A percentile compares a stretch with the other conserved stretches of the same genome.
These are phyloP conservation scores for Penicillium diatomitis DNA, from an alignment of 495 filamentous ascomycete genomes.

Conservation along the genomic window DNA sequence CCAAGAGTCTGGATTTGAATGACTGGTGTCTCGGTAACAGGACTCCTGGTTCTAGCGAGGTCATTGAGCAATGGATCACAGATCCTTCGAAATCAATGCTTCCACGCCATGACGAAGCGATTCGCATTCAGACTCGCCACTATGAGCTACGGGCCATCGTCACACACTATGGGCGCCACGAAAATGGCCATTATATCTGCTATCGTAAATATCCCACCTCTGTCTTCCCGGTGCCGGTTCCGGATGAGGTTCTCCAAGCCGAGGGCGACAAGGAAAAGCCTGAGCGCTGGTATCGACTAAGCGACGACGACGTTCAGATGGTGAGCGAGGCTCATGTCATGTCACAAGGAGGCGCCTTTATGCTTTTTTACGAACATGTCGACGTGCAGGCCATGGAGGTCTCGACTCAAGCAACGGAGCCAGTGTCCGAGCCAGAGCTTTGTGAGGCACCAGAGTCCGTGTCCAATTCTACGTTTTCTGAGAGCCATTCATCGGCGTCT, in stretches of 20 bases:
- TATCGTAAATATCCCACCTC: conserved; percentile 58
- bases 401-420: neutral
- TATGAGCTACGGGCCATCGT: conserved; percentile 82
- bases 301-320: conserved; percentile 70
- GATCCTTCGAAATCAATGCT: conserved; percentile 64
- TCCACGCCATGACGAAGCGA: conserved; percentile 31
- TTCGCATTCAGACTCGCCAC: conserved; percentile 34
- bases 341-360: conserved; percentile 77
- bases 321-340: conserved; percentile 68
- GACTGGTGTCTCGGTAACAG: conserved; percentile 65
- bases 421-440: neutral
- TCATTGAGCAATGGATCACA: conserved; percentile 54
- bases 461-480: conserved; percentile 16
- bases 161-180: conserved; percentile 82
- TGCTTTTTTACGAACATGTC: conserved; percentile 83
- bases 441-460: conserved; percentile 14
- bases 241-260: conserved; percentile 27
- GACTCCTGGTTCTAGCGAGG: conserved; percentile 17
- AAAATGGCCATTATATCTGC: conserved; percentile 93
- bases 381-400: conserved; percentile 2
- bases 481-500: conserved; percentile 2
- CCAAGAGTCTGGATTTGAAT: conserved; percentile 59
- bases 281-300: conserved; percentile 71
- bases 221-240: conserved; percentile 24
- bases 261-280: conserved; percentile 30